Base-by-base conservation (phyloP, 2,329 filamentous ascomycete genomes). In the Chalara sp. region DNA sequence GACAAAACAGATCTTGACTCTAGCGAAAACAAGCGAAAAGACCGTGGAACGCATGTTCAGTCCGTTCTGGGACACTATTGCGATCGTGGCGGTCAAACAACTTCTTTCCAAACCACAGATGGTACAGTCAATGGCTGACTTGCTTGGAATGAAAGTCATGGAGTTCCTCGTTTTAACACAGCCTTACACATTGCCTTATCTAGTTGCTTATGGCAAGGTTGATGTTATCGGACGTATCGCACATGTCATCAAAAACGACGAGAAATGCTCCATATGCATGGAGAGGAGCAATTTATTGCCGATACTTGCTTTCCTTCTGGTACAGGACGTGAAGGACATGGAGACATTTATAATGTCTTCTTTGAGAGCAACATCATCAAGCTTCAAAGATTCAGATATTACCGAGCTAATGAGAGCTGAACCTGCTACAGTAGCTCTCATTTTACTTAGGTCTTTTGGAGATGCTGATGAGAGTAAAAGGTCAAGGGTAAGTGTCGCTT, bases 21-120 rank as follows among this genome's bases (percentile, higher is more conserved):
- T 97, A 46, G 86, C 90, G 1, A 78, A 84, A 47, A 72, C 76
- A 45, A 78, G 83, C 40, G 74, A 76, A 3, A 74, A 80, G 37
- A 84, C 81, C 1, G 78, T 84, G 2, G 76, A 78, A 31, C 80
- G 83, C 12, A 72, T 99, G 0, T 84, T 97, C 51, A 82, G 84
- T 50, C 90, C 92, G 1, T 97, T 90, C 66, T 97, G 92, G 91
- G 81, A 83, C 57, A 92, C 80, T 32, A 75, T 99, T 43, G 91
- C 89, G 0, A 86, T 92, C 53, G 79, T 84, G 46, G 84, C 89
- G 2, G 85, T 93, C 31, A 92, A 90, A 65, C 89, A 96, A 60
- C 77, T 97, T 54, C 76, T 85, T 28, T 76, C 80, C 45, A 81
- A 86, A 44, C 92, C 93, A n/a, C 88, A 93, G 60, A 86, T 91